Base-by-base conservation (phyloP, 176 grass and related monocot species). In the Oryza punctata region DNA sequence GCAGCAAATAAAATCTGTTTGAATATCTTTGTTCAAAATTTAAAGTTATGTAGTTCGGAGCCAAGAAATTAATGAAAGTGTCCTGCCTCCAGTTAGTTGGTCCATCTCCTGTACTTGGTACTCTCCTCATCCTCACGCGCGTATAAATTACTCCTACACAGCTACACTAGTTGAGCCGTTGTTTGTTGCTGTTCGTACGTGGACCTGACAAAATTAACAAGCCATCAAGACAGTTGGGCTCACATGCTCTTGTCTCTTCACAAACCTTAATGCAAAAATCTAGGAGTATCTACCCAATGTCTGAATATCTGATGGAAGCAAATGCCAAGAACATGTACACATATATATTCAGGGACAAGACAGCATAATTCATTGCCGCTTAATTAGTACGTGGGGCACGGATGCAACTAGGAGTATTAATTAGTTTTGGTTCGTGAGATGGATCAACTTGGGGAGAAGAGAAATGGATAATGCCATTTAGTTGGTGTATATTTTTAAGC, bases 141-240 rank as follows among this genome's bases (percentile, higher is more conserved):
- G 19, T 59, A 59, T 59, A 59, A 0, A 59, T 59, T n/a, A 59
- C 54, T 59, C 54, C 19, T 59, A 59, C 37, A 38, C 37, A 38
- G 37, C 37, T 38, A 38, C 19, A 59, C 19, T 19, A 52, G 49
- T 59, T 59, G 18, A 59, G 54, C 19, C 54, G 54, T n/a, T 59
- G 54, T 59, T n/a, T n/a, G 54, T 59, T 59, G 63, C 44, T 49
- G 24, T 1, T 21, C 16, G 49, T 54, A 54, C 15, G 26, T n/a
- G 74, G 52, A 77, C 26, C 25, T 63, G 66, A 59, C 38, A 59
- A 59, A 59, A 59, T 59, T 59, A 65, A 19, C 43, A 52, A 84
- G 30, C 61, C 61, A 40, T 21, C 72, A 67, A 21, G 61, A 32
- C 72, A 76, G 63, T 59, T 84, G n/a, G 30, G 64, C 32, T 68